A percentile compares a stretch with the other conserved stretches of the same genome.
Evolutionary conservation across 2,329 filamentous ascomycete genomes (phyloP).

Genomic region (Alternaria triticimaculans): DNA sequence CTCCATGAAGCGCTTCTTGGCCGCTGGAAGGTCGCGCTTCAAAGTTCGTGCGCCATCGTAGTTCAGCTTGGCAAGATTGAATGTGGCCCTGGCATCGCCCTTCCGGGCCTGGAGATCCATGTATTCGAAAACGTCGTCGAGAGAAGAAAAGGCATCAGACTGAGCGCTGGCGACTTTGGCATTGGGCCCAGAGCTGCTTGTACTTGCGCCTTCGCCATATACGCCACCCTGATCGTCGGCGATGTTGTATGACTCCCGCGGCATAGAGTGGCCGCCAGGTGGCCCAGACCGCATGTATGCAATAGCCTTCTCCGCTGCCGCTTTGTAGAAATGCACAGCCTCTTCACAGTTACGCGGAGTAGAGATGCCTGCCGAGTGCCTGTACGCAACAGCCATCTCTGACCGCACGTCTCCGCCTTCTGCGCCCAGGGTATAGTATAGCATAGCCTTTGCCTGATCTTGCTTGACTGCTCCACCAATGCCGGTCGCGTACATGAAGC

Average conservation of each 20-base stretch:
- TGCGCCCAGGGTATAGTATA: slow-evolving; percentile 95
- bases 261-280: slow-evolving; percentile 81
- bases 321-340: slow-evolving; percentile 87
- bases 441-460: slow-evolving; percentile 87
- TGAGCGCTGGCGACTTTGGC: slow-evolving; percentile 75
- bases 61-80: slow-evolving; percentile 83
- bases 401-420: slow-evolving; percentile 81
- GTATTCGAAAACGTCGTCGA: slow-evolving; percentile 95
- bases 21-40: slow-evolving; percentile 73
- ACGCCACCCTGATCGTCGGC: slow-evolving; percentile 91
- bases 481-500: slow-evolving; percentile 93
- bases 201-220: slow-evolving; percentile 94
- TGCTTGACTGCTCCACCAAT: slow-evolving; percentile 79
- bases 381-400: slow-evolving; percentile 91
- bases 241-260: slow-evolving; percentile 80
- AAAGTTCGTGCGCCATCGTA: slow-evolving; percentile 84
- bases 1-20: slow-evolving; percentile 80
- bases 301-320: slow-evolving; percentile 91
- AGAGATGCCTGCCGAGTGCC: slow-evolving; percentile 84
- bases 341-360: slow-evolving; percentile 85
- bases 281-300: slow-evolving; percentile 87
- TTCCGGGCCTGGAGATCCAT: slow-evolving; percentile 89
- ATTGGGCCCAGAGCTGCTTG: slow-evolving; percentile 83
- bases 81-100: slow-evolving; percentile 85
- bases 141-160: slow-evolving; percentile 81